A percentile compares a stretch with the other conserved stretches of the same genome.
Evolutionary conservation across 2,329 filamentous ascomycete species (phyloP).

Genomic region (Macrophomina phaseolina): DNA sequence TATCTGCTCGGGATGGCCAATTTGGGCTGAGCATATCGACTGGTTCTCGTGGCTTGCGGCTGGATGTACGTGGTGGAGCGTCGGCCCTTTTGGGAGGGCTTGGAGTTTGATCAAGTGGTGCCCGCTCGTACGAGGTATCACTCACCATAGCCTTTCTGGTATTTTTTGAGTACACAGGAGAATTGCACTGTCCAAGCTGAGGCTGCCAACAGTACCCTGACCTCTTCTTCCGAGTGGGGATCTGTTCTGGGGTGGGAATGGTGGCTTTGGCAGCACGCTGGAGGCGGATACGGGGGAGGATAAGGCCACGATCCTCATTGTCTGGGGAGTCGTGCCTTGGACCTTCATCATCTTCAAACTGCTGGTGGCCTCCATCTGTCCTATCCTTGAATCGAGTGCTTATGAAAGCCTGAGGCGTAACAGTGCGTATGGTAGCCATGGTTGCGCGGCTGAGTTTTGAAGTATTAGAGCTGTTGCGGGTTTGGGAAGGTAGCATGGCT

Average conservation of each 20-base stretch:
- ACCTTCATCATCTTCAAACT: not conserved
- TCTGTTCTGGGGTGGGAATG: constrained; percentile 46
- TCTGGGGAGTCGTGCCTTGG: constrained; percentile 13
- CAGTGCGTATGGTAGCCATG: constrained; percentile 45
- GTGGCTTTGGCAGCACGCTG: constrained; percentile 28
- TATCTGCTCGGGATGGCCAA: constrained; percentile 16
- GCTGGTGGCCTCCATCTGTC: not conserved
- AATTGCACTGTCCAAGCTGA: constrained; percentile 43
- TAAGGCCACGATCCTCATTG: constrained; percentile 11
- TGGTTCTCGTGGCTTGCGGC: constrained; percentile 3
- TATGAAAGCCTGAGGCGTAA: constrained; percentile 37
- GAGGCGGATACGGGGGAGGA: constrained; percentile 25
- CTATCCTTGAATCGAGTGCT: not conserved
- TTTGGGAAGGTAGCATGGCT: constrained; percentile 26
- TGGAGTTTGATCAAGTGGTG: constrained; percentile 31
- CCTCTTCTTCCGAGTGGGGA: constrained; percentile 45
- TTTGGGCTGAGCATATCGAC: constrained; percentile 14
- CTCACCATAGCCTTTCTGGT: constrained; percentile 26
- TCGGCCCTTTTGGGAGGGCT: constrained; percentile 23
- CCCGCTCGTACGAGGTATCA: constrained; percentile 41
- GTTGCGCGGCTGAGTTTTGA: constrained; percentile 35
- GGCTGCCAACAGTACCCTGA: constrained; percentile 51
- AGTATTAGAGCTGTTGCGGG: constrained; percentile 19
- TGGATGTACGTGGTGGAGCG: constrained; percentile 16
- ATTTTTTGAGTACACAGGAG: constrained; percentile 34